Evolutionary conservation across 2,329 filamentous ascomycete species (phyloP), one percentile per base, ranked within the genome.

Genomic region (Plenodomus tracheiphilus): DNA sequence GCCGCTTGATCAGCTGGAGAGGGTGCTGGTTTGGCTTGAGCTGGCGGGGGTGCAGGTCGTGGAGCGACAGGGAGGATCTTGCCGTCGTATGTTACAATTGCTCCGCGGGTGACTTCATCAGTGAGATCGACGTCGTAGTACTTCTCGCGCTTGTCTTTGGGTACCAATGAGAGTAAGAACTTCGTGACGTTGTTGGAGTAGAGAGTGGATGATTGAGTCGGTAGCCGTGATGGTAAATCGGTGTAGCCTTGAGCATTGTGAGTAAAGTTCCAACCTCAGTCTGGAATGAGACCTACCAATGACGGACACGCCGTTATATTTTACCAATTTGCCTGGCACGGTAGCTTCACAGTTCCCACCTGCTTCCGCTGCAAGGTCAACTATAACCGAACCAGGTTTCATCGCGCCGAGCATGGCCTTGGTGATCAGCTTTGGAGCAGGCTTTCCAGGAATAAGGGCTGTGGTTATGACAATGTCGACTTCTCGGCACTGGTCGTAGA

Each of bases 141-240:
- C 55, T 89, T 91, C 1, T 92, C 86, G 53, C 86, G 82, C 2
- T 90, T 91, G 2, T 91, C 85, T 50, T 87, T 82, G 1, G 90
- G 89, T 1, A 85, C 74, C 79, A 96, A 90, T 0, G 91, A 94
- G 9, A 96, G 79, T 21, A 96, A 76, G 48, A 92, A 88, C 68
- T 96, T 96, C 58, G 87, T 91, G 62, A 96, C 92, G 67, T 96
- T 96, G 80, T 96, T 96, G 2, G 89, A 94, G 73, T 96, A 96
- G 17, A 96, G 76, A 0, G 89, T 95, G 0, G 91, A 95, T 0
- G 91, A 90, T 70, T 96, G 91, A 0, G 91, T 95, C 0, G 91
- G 90, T 2, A 96, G 79, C 39, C 91, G 83, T 25, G 91, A 95
- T 0, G 91, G 91, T 21, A 96, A 79, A 72, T 96, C 91, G 37